A percentile compares a stretch with the other conserved stretches of the same genome.
phyloP scores from a whole-genome alignment of 2,329 filamentous ascomycete genomes.

The Fusarium sororula region DNA sequence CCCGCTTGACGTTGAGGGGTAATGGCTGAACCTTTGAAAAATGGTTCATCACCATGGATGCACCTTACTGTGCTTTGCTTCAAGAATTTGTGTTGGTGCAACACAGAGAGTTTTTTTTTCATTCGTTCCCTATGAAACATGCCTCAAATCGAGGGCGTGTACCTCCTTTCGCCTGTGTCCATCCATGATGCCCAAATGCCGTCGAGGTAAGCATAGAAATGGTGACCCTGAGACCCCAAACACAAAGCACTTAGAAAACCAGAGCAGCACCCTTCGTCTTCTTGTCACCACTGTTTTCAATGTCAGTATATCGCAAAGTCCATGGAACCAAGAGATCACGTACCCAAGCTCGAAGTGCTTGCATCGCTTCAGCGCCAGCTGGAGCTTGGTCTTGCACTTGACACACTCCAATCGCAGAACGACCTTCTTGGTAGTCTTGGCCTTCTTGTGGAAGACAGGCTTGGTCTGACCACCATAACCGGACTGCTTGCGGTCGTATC shows the following conservation, averaged over 20 bases:
- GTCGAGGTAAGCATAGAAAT: conserved; percentile 56
- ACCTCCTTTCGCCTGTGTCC: conserved; percentile 60
- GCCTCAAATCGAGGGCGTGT: conserved; percentile 55
- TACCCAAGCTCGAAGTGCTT: conserved; percentile 99
- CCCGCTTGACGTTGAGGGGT: conserved; percentile 1
- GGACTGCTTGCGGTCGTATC: conserved; percentile 99
- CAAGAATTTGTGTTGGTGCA: conserved; percentile 31
- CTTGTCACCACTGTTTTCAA: conserved; percentile 90
- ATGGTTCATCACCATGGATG: background rate
- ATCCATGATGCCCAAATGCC: conserved; percentile 59
- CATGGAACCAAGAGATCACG: conserved; percentile 50
- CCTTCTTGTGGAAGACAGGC: conserved; percentile 99
- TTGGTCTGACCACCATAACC: conserved; percentile 99
- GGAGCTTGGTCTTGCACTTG: conserved; percentile 96
- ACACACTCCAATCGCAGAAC: conserved; percentile 98
- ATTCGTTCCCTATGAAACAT: conserved; percentile 58
- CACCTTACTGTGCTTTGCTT: conserved; percentile 8
- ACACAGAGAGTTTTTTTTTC: conserved; percentile 46
- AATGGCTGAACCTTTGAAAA: conserved; percentile 4
- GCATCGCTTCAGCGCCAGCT: conserved; percentile 99
- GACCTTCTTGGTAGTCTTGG: conserved; percentile 99
- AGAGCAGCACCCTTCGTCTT: conserved; percentile 99
- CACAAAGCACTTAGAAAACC: conserved; percentile 86
- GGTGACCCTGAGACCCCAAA: conserved; percentile 49
- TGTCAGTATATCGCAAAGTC: conserved; percentile 51